A percentile compares a stretch with the other conserved stretches of the same genome.
These are phyloP conservation scores for Wickerhamiella brachini DNA, from an alignment of 805 yeast species.

Conservation along the genomic window DNA sequence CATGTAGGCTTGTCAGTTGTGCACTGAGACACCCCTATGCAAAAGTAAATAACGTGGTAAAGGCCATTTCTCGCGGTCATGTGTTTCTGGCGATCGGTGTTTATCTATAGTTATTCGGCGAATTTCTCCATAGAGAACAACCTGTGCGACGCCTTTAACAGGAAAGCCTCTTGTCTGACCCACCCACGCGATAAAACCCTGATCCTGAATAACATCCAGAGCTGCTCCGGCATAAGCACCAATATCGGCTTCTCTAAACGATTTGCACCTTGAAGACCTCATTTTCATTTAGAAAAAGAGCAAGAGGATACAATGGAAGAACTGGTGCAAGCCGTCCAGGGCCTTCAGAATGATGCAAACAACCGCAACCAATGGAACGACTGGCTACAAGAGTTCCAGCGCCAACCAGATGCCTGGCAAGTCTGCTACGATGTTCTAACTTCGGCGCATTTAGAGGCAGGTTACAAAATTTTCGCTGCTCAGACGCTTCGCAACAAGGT, in stretches of 20 bases:
- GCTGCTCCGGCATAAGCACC: background rate
- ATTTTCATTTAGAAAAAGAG: background rate
- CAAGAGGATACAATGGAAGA: slow-evolving; percentile 19
- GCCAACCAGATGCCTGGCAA: slow-evolving; percentile 58
- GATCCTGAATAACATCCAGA: background rate
- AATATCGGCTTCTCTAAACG: background rate
- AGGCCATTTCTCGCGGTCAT: no score
- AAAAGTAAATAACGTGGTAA: no score
- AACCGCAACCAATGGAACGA: slow-evolving; percentile 30
- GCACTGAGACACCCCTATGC: background rate
- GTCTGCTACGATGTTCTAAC: slow-evolving; percentile 42
- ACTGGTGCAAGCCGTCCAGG: slow-evolving; percentile 17
- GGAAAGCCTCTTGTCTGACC: background rate
- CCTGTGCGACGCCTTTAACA: no score
- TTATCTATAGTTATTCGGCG: no score
- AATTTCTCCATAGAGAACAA: no score
- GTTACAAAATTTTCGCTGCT: slow-evolving; percentile 68
- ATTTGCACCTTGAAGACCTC: background rate
- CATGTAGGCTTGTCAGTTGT: background rate
- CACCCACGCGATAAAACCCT: background rate
- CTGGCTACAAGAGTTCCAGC: slow-evolving; percentile 70
- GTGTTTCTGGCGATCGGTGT: no score
- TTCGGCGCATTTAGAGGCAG: slow-evolving; percentile 22
- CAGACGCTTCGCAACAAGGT: slow-evolving; percentile 81
- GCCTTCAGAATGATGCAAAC: slow-evolving; percentile 15